phyloP scores from a whole-genome alignment of 2,329 filamentous ascomycete species.

The Fragosphaeria purpurea region DNA sequence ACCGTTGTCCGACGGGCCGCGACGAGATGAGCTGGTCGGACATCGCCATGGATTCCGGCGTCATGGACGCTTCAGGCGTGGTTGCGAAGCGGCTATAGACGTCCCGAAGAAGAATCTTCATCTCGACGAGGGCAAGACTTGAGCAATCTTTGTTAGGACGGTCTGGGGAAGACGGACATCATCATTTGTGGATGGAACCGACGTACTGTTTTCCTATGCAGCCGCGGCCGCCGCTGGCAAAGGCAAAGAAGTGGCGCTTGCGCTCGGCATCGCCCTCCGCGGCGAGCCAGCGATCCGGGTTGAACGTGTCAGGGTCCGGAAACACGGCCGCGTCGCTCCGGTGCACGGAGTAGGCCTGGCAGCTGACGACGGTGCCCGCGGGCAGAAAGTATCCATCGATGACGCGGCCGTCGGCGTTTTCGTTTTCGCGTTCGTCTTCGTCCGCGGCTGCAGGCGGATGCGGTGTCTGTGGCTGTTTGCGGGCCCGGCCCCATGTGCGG shows the following conservation, averaged over 20 bases:
- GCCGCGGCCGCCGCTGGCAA: constrained; percentile 54
- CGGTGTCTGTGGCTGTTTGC: not conserved
- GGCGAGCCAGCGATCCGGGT: constrained; percentile 75
- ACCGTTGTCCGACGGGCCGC: constrained; percentile 49
- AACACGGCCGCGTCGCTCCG: constrained; percentile 58
- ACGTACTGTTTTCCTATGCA: constrained; percentile 60
- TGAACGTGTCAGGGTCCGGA: constrained; percentile 64
- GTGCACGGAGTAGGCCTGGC: constrained; percentile 52
- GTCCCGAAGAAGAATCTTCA: constrained; percentile 55
- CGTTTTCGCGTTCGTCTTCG: no score
- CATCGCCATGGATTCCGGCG: constrained; percentile 49
- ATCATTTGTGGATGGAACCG: no score
- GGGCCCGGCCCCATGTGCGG: not conserved
- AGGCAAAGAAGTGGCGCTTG: constrained; percentile 53
- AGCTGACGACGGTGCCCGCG: constrained; percentile 45
- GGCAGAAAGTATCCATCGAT: constrained; percentile 48
- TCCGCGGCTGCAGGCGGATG: no score
- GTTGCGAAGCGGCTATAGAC: constrained; percentile 52
- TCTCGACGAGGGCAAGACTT: constrained; percentile 54
- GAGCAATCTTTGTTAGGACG: not conserved
- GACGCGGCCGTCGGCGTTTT: constrained; percentile 32
- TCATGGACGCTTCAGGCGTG: constrained; percentile 42
- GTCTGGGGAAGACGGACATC: no score
- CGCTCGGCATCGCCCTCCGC: constrained; percentile 63
- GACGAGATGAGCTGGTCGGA: constrained; percentile 59